Conservation (phyloP, 352 stramenopile genomes). For the Globisporangium heterothallicum region DNA sequence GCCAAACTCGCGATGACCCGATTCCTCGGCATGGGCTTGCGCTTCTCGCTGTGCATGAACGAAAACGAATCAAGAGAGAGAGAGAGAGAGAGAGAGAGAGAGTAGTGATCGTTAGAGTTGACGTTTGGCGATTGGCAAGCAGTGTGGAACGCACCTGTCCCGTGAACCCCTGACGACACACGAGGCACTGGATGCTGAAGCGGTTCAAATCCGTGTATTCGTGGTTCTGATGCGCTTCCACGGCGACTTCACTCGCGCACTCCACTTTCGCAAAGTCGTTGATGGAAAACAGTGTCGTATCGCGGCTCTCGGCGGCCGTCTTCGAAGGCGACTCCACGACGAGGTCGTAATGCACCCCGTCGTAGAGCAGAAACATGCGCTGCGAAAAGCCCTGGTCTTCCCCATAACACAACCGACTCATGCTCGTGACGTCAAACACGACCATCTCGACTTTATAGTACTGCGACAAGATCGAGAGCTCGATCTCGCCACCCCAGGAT, state of each 20-base stretch:
- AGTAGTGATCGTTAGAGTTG: too few relatives aligned
- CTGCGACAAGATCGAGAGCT: slow-evolving; percentile 77
- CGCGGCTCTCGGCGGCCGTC: slow-evolving; percentile 39
- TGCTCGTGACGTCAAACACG: slow-evolving; percentile 83
- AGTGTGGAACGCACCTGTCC: slow-evolving; percentile 36
- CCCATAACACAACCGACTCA: slow-evolving; percentile 77
- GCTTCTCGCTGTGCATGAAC: slow-evolving; percentile 39
- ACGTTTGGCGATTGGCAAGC: too few relatives aligned
- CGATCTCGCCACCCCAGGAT: slow-evolving; percentile 85
- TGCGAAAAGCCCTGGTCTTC: slow-evolving; percentile 80
- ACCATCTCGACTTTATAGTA: slow-evolving; percentile 80
- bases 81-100: too few relatives aligned
- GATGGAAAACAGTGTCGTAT: slow-evolving; percentile 69
- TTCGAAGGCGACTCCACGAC: slow-evolving; percentile 55
- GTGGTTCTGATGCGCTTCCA: slow-evolving; percentile 82
- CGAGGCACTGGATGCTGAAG: slow-evolving; percentile 73
- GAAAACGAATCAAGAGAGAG: too few relatives aligned
- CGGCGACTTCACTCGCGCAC: slow-evolving; percentile 69
- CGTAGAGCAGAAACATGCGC: slow-evolving; percentile 82
- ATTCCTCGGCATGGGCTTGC: slow-evolving; percentile 48
- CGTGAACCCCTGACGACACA: slow-evolving; percentile 56
- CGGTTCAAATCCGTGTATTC: slow-evolving; percentile 70
- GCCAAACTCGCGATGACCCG: slow-evolving; percentile 71
- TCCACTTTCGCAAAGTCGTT: slow-evolving; percentile 85
- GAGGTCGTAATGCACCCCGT: slow-evolving; percentile 84